These are phyloP conservation scores for Leccinum pellstonianum DNA, from an alignment of 768 basidiomycete species.

Conservation along the genomic window DNA sequence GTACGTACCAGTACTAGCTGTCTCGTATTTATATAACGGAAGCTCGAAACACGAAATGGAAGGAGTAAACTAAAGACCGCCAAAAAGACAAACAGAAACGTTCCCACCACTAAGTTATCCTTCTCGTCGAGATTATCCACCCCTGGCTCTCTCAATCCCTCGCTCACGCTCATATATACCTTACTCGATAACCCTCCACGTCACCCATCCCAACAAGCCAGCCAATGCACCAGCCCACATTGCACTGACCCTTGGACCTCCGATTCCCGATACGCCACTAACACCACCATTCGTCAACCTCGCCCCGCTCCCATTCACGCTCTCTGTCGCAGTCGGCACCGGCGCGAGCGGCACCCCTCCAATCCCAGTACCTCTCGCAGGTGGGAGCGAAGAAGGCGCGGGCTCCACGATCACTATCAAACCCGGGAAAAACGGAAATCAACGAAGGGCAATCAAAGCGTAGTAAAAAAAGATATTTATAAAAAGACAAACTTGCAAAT, in stretches of 20 bases:
- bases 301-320: neutral
- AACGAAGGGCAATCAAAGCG: neutral
- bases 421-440: neutral
- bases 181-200: conserved; percentile 19
- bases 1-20: neutral
- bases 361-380: conserved; percentile 23
- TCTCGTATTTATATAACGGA: neutral
- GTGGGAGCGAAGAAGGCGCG: conserved; percentile 38
- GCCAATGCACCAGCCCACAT: conserved; percentile 20
- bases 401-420: conserved; percentile 39
- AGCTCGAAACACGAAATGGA: neutral
- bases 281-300: neutral
- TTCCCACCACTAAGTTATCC: neutral
- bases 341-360: conserved; percentile 32
- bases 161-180: neutral
- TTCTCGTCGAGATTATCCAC: neutral
- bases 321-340: conserved; percentile 15
- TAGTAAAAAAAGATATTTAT: neutral
- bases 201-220: conserved; percentile 20
- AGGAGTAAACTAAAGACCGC: neutral
- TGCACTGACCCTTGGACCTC: conserved; percentile 6
- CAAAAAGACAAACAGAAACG: neutral
- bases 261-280: conserved; percentile 13
- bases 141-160: neutral
- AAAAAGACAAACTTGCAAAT: conserved; percentile 27